A percentile compares a stretch with the other conserved stretches of the same genome.
phyloP scores from a whole-genome alignment of 371 early-diverging fungal species.

The Mortierella sp. region DNA sequence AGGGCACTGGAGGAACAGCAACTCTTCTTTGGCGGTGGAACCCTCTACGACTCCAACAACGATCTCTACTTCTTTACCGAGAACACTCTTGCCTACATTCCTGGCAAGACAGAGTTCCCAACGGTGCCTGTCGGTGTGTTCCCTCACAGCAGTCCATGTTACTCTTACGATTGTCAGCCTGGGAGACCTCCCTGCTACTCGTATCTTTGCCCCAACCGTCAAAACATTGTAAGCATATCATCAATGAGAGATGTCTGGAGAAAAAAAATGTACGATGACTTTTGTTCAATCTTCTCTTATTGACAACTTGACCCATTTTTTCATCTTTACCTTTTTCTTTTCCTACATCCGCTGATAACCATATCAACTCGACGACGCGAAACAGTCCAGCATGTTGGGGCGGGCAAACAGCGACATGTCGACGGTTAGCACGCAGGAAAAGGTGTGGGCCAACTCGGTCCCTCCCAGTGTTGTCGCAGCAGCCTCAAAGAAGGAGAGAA shows the following conservation, averaged over 20 bases:
- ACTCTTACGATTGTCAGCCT: conserved; percentile 42
- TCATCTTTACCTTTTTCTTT: conserved; percentile 2
- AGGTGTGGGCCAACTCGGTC: conserved; percentile 74
- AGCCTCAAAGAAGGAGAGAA: conserved; percentile 80
- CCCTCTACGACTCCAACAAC: conserved; percentile 50
- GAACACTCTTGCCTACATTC: conserved; percentile 31
- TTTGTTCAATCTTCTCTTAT: background rate
- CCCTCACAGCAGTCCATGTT: conserved; percentile 44
- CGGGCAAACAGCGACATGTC: conserved; percentile 45
- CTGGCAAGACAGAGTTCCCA: conserved; percentile 45
- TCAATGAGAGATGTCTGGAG: background rate
- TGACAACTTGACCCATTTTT: background rate
- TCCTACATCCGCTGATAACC: background rate
- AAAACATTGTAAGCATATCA: conserved; percentile 39
- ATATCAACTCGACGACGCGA: background rate
- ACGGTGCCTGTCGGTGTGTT: conserved; percentile 48
- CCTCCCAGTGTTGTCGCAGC: conserved; percentile 79
- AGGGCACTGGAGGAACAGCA: conserved; percentile 44
- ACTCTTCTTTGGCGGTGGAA: conserved; percentile 48
- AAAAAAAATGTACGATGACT: background rate
- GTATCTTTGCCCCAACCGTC: conserved; percentile 51
- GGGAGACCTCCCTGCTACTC: conserved; percentile 48
- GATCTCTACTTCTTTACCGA: conserved; percentile 53
- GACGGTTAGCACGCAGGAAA: conserved; percentile 38
- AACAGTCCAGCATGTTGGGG: conserved; percentile 32